phyloP scores from a whole-genome alignment of 1,139 yeast genomes.

The Hanseniaspora sp. region DNA sequence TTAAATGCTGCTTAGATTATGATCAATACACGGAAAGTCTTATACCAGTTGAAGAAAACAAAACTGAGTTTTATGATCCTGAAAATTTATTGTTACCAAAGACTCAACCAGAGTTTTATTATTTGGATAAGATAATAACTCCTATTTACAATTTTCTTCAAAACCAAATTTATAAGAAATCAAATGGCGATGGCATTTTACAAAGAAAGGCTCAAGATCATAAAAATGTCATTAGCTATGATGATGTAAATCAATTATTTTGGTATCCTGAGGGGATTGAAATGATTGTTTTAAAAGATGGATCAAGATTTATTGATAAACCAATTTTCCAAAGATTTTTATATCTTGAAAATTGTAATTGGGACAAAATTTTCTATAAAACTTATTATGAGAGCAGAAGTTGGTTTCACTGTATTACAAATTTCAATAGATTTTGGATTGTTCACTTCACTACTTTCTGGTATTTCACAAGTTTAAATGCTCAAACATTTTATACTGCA shows the following conservation, averaged over 20 bases:
- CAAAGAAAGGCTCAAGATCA: constrained; percentile 55
- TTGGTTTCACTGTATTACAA: constrained; percentile 67
- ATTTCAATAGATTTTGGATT: constrained; percentile 75
- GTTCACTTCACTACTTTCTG: constrained; percentile 68
- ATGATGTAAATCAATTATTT: constrained; percentile 73
- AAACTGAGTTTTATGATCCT: background rate
- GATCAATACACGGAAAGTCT: constrained; percentile 28
- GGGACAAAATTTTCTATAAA: constrained; percentile 57
- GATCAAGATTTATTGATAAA: constrained; percentile 37
- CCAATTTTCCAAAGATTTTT: constrained; percentile 39
- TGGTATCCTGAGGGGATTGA: constrained; percentile 64
- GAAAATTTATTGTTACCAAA: background rate
- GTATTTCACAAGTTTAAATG: constrained; percentile 69
- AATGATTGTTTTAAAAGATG: constrained; percentile 37
- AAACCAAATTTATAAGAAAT: constrained; percentile 38
- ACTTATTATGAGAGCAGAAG: constrained; percentile 65
- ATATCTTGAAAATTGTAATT: constrained; percentile 41
- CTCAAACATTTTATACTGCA: constrained; percentile 64
- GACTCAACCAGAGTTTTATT: constrained; percentile 31
- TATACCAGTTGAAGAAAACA: constrained; percentile 14
- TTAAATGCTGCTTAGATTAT: constrained; percentile 64
- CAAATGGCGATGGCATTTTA: constrained; percentile 25
- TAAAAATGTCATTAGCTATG: constrained; percentile 63
- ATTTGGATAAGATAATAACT: constrained; percentile 57
- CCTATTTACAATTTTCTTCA: constrained; percentile 60